phyloP scores from a whole-genome alignment of 148 eudicot genomes.

The Gaultheria prostrata region DNA sequence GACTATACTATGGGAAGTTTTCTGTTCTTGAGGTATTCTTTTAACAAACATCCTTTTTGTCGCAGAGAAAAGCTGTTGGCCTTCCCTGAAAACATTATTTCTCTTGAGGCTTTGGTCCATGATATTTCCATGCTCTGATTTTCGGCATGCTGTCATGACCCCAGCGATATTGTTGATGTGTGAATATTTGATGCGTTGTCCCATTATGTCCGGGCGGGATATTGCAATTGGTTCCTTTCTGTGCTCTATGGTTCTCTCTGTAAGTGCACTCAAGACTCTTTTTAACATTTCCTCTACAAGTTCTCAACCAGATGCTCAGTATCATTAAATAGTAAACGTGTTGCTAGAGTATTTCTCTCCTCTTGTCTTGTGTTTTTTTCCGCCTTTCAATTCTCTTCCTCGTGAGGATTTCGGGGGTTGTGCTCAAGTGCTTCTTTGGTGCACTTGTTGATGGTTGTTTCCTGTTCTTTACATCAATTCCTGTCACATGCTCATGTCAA shows the following conservation, averaged over 20 bases:
- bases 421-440: background rate
- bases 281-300: background rate
- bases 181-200: constrained; percentile 88
- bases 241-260: constrained; percentile 83
- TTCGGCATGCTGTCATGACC: constrained; percentile 90
- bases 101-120: constrained; percentile 93
- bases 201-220: constrained; percentile 67
- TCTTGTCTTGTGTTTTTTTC: background rate
- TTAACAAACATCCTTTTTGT: background rate
- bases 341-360: background rate
- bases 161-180: constrained; percentile 84
- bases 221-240: constrained; percentile 78
- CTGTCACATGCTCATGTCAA: constrained; percentile 5
- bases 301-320: background rate
- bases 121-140: constrained; percentile 97
- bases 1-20: constrained; percentile 4
- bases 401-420: background rate
- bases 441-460: background rate
- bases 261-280: constrained; percentile 33
- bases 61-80: constrained; percentile 90
- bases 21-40: constrained; percentile 12
- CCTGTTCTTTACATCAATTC: background rate
- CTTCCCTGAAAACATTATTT: constrained; percentile 77
- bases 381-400: constrained; percentile 2
- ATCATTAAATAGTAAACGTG: background rate